Base-by-base conservation (phyloP, 2,329 filamentous ascomycete species). In the Hypomyces perniciosus region DNA sequence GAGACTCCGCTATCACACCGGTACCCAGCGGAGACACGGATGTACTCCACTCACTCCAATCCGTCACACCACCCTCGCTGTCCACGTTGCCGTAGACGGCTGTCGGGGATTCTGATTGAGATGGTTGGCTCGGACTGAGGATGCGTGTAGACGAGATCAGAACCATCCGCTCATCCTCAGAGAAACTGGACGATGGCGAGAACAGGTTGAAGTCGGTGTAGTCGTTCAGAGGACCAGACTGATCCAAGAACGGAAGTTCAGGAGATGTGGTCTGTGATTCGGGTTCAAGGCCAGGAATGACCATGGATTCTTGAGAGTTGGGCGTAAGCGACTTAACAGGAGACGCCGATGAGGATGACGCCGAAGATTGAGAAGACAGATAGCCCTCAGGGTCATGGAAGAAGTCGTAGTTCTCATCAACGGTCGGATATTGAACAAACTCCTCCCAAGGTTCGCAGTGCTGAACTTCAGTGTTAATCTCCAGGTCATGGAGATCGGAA, bases 191-290 rank as follows among this genome's bases (percentile, higher is more conserved):
- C 26, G 66, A 64, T 3, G 78, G 77, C 45, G 77, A 80, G 67
- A 73, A 81, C 12, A 80, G 71, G 59, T 73, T 76, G 67, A 81
- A 81, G 67, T 80, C 78, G 57, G 72, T 65, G 58, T 80, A 80
- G 63, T 75, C 67, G 54, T 35, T 60, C 41, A 44, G 29, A 9
- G 48, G 55, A 52, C 48, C 51, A 49, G 38, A 9, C 4, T 48
- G 38, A 13, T 54, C 54, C 51, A 75, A 65, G 59, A 75, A 77
- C 7, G 73, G 73, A 13, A 76, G 44, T 28, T 52, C 48, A 10
- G 44, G 48, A 33, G 43, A 49, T 2, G 43, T 20, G 31, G 44
- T 34, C 40, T 50, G 45, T 34, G 48, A 49, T 27, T 47, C 53
- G 10, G 6, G 37, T 34, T 54, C 55, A 1, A 39, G 10, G 31